Conservation (phyloP, 371 early-diverging fungal genomes). For the Mortierella polycephala region DNA sequence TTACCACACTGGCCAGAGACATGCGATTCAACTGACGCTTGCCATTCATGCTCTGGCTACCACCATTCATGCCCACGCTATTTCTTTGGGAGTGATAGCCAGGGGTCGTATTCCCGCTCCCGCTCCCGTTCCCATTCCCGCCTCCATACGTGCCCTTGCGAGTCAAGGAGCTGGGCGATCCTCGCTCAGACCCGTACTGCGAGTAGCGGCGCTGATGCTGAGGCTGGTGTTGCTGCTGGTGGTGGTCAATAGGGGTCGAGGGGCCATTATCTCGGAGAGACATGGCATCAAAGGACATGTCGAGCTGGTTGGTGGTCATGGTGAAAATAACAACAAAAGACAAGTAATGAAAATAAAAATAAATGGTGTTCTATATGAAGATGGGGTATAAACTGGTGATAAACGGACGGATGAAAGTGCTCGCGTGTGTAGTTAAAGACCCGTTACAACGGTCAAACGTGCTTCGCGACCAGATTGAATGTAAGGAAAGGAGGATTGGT, state of each 20-base stretch:
- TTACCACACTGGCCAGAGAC: constrained; percentile 46
- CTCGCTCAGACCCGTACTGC: constrained; percentile 48
- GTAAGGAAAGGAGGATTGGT: background rate
- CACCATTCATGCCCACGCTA: constrained; percentile 31
- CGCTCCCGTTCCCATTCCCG: constrained; percentile 1
- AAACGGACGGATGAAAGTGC: background rate
- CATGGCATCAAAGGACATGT: constrained; percentile 58
- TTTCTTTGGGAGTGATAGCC: constrained; percentile 35
- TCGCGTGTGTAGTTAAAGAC: too few species aligned
- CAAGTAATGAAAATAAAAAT: too few species aligned
- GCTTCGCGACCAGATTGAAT: too few species aligned
- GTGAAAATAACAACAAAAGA: background rate
- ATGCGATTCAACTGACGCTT: constrained; percentile 45
- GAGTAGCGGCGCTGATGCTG: constrained; percentile 55
- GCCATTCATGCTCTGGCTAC: constrained; percentile 30
- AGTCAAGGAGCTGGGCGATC: constrained; percentile 35
- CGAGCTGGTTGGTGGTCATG: constrained; percentile 48
- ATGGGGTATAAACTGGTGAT: background rate
- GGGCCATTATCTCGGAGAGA: constrained; percentile 57
- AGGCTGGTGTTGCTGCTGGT: constrained; percentile 52
- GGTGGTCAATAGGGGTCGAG: constrained; percentile 41
- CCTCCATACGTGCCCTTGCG: constrained; percentile 40
- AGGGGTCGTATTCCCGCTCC: constrained; percentile 7
- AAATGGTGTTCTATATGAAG: background rate
- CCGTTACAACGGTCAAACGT: too few species aligned